A percentile compares a stretch with the other conserved stretches of the same genome.
phyloP scores from a whole-genome alignment of 345 rosid genomes.

The Eucalyptus paniculata region DNA sequence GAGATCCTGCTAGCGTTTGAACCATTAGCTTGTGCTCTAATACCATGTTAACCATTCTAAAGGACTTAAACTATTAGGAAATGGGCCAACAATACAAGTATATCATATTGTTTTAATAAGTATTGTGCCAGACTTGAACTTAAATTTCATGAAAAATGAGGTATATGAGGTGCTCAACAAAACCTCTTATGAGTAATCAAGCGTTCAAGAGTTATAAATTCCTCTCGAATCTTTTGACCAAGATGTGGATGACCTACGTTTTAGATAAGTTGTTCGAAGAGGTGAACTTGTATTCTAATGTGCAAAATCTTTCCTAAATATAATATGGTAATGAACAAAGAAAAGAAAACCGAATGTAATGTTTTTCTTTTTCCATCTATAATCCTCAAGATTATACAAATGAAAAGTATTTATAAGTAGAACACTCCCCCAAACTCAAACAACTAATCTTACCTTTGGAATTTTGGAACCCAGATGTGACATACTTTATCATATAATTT shows the following conservation, averaged over 20 bases:
- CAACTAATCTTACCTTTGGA: not conserved
- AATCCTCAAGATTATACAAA: not conserved
- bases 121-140: not conserved
- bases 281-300: not conserved
- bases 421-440: not conserved
- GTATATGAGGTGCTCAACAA: not conserved
- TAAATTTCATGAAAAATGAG: not conserved
- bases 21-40: not conserved
- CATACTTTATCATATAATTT: not conserved
- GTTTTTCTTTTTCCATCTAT: not conserved
- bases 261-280: not conserved
- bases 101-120: not conserved
- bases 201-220: not conserved
- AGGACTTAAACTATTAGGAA: not conserved
- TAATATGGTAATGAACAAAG: not conserved
- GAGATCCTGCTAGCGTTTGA: not conserved
- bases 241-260: not conserved
- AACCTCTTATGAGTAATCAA: not conserved
- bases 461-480: not conserved
- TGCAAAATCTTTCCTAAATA: not conserved
- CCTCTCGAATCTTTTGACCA: not conserved
- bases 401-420: not conserved
- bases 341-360: not conserved
- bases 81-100: not conserved
- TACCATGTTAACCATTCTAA: no score